Evolutionary conservation across 805 yeast genomes (phyloP).

Genomic region (Wickerhamia fluorescens): DNA sequence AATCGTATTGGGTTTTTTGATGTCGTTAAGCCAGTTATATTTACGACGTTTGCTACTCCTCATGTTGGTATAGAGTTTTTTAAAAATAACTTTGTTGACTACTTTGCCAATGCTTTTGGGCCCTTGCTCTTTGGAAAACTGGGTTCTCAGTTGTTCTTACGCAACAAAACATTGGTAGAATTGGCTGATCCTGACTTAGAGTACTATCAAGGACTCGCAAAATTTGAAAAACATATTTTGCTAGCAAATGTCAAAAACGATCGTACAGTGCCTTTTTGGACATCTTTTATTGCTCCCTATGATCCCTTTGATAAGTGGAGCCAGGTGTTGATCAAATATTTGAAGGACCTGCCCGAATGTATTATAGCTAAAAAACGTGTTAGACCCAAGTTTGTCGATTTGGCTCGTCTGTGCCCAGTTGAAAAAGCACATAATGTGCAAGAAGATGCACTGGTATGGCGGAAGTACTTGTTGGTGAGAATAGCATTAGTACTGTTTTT

Average conservation of each 20-base stretch:
- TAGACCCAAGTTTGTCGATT: conserved; percentile 47
- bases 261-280: conserved; percentile 81
- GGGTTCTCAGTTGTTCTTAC: conserved; percentile 28
- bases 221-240: conserved; percentile 50
- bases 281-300: conserved; percentile 66
- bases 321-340: conserved; percentile 38
- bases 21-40: conserved; percentile 29
- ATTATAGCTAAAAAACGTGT: conserved; percentile 31
- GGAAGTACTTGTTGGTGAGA: conserved; percentile 20
- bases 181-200: conserved; percentile 46
- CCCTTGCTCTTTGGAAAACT: conserved; percentile 29
- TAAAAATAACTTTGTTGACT: conserved; percentile 24
- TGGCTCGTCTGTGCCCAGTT: conserved; percentile 22
- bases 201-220: conserved; percentile 48
- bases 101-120: conserved; percentile 26
- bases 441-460: conserved; percentile 31
- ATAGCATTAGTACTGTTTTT: conserved; percentile 17
- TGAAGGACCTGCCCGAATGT: conserved; percentile 38
- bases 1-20: conserved; percentile 29
- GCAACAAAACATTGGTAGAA: conserved; percentile 40
- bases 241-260: conserved; percentile 78
- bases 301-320: conserved; percentile 67
- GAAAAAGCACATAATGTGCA: conserved; percentile 19
- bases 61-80: conserved; percentile 37
- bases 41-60: conserved; percentile 38